A percentile compares a stretch with the other conserved stretches of the same genome.
Conservation (phyloP, 345 rosid genomes). For the Gossypium stocksii region DNA sequence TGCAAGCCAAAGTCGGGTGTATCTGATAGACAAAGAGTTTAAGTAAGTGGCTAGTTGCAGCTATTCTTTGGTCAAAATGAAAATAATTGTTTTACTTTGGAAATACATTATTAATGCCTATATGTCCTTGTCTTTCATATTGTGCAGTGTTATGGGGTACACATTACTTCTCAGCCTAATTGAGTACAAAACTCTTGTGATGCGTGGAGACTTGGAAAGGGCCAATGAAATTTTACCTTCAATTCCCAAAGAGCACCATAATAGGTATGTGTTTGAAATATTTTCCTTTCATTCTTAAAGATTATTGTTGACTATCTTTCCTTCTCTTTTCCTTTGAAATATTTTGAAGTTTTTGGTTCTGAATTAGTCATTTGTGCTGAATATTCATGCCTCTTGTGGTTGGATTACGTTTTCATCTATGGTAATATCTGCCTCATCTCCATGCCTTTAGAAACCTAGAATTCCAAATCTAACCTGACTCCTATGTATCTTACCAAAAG, state of each 20-base stretch:
- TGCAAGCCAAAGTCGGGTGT: constrained; percentile 94
- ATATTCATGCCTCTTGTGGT: not conserved
- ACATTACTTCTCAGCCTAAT: constrained; percentile 83
- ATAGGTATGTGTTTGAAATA: constrained; percentile 46
- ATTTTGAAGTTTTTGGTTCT: not conserved
- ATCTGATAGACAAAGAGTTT: constrained; percentile 95
- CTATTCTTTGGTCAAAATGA: constrained; percentile 7
- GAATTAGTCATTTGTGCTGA: not conserved
- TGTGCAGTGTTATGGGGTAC: constrained; percentile 69
- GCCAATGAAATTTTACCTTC: constrained; percentile 79
- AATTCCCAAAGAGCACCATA: constrained; percentile 80
- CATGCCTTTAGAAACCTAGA: not conserved
- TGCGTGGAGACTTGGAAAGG: constrained; percentile 85
- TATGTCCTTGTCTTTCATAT: constrained; percentile 15
- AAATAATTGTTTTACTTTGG: not conserved
- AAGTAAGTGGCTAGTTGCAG: constrained; percentile 49
- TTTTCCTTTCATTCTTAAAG: not conserved
- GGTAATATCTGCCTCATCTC: not conserved
- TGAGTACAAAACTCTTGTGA: constrained; percentile 92
- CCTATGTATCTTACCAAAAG: not conserved
- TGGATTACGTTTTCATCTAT: not conserved
- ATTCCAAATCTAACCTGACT: not conserved
- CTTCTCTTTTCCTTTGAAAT: not conserved
- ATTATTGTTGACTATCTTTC: not conserved
- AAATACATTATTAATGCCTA: not conserved